Conservation (phyloP, 768 basidiomycete species). For the Hygrocybe coccinea region DNA sequence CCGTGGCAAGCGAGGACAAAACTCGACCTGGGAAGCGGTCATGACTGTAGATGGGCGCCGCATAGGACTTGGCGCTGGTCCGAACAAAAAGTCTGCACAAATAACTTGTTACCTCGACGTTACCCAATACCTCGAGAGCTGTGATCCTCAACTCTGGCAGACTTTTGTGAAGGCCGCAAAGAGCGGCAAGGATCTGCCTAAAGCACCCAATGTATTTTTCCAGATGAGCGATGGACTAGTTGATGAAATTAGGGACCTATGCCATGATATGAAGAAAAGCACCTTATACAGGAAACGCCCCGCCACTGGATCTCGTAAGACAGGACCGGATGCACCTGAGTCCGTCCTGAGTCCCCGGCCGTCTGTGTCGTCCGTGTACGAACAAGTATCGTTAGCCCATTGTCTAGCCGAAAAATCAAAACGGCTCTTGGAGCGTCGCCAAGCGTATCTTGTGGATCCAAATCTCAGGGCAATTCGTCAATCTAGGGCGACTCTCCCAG, state of each 20-base stretch:
- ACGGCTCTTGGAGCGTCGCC: slow-evolving; percentile 47
- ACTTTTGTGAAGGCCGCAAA: slow-evolving; percentile 57
- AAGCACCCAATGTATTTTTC: slow-evolving; percentile 67
- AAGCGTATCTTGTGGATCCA: slow-evolving; percentile 59
- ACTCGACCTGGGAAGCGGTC: slow-evolving; percentile 58
- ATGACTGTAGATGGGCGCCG: slow-evolving; percentile 72
- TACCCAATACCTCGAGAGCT: slow-evolving; percentile 77
- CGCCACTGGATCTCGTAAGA: slow-evolving; percentile 21
- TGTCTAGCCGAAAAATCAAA: slow-evolving; percentile 51
- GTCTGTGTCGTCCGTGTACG: slow-evolving; percentile 4
- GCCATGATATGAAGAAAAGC: slow-evolving; percentile 58
- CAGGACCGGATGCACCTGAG: slow-evolving; percentile 7
- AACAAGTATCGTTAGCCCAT: slow-evolving; percentile 11
- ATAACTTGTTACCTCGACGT: slow-evolving; percentile 82
- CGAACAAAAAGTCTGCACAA: slow-evolving; percentile 67
- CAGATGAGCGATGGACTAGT: slow-evolving; percentile 58
- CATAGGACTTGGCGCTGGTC: slow-evolving; percentile 74
- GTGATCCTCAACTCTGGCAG: slow-evolving; percentile 78
- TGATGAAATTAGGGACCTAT: slow-evolving; percentile 67
- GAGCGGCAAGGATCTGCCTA: slow-evolving; percentile 62
- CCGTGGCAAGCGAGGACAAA: slow-evolving; percentile 20
- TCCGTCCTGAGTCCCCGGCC: slow-evolving; percentile 2
- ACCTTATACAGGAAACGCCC: slow-evolving; percentile 65
- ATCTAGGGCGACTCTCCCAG: slow-evolving; percentile 66
- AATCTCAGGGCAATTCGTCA: slow-evolving; percentile 59